A percentile compares a stretch with the other conserved stretches of the same genome.
Conservation (phyloP, 305 asterid species). For the Fraxinus latifolia region DNA sequence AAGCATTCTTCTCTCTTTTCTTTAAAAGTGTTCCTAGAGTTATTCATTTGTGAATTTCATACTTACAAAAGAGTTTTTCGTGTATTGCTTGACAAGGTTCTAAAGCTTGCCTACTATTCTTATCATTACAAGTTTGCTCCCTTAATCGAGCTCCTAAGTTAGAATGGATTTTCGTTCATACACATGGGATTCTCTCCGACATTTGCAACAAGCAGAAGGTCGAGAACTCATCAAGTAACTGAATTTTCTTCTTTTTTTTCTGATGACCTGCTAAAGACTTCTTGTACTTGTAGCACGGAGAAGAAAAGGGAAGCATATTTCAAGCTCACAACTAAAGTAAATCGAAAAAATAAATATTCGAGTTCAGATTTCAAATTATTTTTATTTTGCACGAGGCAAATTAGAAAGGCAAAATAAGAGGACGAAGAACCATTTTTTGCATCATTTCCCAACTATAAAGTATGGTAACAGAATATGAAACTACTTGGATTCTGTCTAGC, state of each 20-base stretch:
- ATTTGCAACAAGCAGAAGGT: no score
- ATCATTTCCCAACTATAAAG: background rate
- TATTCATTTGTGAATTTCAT: background rate
- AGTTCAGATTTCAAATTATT: no score
- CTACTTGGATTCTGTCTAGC: slow-evolving; percentile 38
- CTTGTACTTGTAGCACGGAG: background rate
- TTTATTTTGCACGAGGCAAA: no score
- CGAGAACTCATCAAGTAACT: background rate
- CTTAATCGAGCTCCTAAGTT: background rate
- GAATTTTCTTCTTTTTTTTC: no score
- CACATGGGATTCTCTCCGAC: background rate
- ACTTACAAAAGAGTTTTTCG: background rate
- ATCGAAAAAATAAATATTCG: no score
- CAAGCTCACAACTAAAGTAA: no score
- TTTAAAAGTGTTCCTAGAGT: background rate
- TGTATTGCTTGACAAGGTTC: background rate
- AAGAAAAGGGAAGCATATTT: no score
- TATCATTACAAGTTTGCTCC: background rate
- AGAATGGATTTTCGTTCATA: background rate
- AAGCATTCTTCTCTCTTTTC: background rate
- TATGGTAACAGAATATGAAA: background rate
- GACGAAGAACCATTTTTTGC: background rate
- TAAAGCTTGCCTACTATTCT: background rate
- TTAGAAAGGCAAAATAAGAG: no score
- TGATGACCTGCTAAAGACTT: background rate